These are phyloP conservation scores for Cryphonectria parasitica DNA, from an alignment of 2,329 filamentous ascomycete genomes.

Conservation along the genomic window DNA sequence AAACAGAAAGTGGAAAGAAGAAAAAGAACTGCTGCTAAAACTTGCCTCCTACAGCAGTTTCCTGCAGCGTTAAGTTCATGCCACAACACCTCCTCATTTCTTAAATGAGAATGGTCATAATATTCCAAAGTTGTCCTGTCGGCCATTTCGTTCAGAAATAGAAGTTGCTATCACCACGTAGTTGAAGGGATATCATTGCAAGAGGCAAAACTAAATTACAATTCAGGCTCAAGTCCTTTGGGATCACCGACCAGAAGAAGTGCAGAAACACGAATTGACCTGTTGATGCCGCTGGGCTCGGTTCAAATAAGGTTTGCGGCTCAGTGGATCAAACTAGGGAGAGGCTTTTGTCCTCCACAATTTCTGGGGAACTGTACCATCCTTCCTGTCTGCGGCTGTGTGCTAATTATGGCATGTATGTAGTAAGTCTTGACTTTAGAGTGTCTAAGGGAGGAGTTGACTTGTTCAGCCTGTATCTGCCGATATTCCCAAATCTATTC, in stretches of 20 bases:
- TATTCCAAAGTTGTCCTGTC: background rate
- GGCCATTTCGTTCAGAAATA: background rate
- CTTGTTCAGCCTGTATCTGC: background rate
- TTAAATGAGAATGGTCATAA: background rate
- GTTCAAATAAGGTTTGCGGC: slow-evolving; percentile 3
- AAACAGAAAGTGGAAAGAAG: background rate
- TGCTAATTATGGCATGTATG: too few relatives aligned
- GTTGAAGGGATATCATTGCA: background rate
- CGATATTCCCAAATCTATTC: background rate
- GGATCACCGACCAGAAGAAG: background rate
- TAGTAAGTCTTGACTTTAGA: background rate
- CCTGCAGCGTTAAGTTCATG: background rate
- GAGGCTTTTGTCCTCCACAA: background rate
- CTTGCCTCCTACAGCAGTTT: background rate
- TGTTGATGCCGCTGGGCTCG: too few relatives aligned
- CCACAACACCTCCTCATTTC: background rate
- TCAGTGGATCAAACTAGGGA: background rate
- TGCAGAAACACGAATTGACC: slow-evolving; percentile 2
- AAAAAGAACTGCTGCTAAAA: background rate
- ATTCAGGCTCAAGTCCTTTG: too few relatives aligned
- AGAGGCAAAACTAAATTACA: background rate
- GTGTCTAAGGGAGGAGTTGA: background rate
- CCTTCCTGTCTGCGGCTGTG: too few relatives aligned
- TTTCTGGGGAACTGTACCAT: background rate
- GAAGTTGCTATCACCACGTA: background rate